Conservation (phyloP, 148 eudicot species). For the Rhododendron molle region DNA sequence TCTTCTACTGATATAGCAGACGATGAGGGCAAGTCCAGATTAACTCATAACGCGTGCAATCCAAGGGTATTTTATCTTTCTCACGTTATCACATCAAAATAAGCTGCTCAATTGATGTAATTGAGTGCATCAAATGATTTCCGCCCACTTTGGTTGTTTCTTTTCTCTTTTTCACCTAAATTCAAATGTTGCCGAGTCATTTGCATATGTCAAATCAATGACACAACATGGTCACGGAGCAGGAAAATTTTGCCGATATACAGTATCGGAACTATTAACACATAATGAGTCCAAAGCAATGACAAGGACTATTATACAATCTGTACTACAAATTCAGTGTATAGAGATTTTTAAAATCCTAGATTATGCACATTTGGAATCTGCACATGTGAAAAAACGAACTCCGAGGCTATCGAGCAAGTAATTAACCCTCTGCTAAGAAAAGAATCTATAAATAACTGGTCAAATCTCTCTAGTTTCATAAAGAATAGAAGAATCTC, state of each 20-base stretch:
- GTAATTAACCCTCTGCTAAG: background rate
- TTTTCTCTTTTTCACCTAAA: background rate
- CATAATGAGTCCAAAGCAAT: background rate
- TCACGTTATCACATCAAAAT: background rate
- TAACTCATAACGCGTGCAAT: background rate
- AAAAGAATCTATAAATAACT: background rate
- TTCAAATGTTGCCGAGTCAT: background rate
- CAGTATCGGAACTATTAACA: background rate
- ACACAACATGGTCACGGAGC: background rate
- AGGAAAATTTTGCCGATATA: background rate
- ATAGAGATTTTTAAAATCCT: background rate
- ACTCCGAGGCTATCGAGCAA: background rate
- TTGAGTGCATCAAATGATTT: background rate
- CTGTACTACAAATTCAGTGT: background rate
- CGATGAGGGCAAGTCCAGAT: background rate
- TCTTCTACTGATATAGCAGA: background rate
- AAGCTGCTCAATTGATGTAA: constrained; percentile 1
- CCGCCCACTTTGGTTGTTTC: background rate
- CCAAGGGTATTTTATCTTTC: too few relatives aligned
- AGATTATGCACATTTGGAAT: constrained; percentile 3
- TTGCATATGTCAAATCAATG: background rate
- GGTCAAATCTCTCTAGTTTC: constrained; percentile 16
- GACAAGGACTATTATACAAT: background rate
- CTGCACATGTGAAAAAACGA: background rate
- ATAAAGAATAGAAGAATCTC: constrained; percentile 27